Percentiles rank a stretch among this genome's conserved stretches.
phyloP scores from a whole-genome alignment of 345 rosid genomes.

The Syzygium aqueum region DNA sequence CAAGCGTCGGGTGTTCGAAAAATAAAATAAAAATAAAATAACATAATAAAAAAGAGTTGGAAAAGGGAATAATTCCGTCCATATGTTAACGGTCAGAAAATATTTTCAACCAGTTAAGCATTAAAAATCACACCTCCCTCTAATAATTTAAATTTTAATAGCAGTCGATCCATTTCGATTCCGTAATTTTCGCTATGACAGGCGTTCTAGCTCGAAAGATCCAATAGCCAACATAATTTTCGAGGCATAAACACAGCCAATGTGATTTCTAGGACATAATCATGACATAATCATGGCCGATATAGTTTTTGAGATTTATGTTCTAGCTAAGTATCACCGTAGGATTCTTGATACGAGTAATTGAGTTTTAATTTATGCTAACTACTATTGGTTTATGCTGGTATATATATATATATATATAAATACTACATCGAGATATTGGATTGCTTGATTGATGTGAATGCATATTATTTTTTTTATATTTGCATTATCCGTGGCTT shows the following conservation, averaged over 20 bases:
- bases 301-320: background rate
- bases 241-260: no score
- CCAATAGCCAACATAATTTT: no score
- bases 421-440: background rate
- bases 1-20: background rate
- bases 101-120: background rate
- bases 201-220: no score
- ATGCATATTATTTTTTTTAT: background rate
- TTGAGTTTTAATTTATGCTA: no score
- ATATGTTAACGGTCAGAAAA: background rate
- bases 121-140: background rate
- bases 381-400: background rate
- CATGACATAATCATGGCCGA: accelerated
- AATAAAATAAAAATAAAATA: background rate
- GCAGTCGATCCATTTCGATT: background rate
- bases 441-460: background rate
- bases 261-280: accelerated
- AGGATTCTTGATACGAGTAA: no score
- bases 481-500: background rate
- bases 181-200: no score
- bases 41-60: background rate
- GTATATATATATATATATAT: background rate
- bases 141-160: background rate
- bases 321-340: no score
- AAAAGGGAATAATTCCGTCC: background rate